Percentiles rank a stretch among this genome's conserved stretches.
phyloP scores from a whole-genome alignment of 768 basidiomycete genomes.

The Boletus fagicola region DNA sequence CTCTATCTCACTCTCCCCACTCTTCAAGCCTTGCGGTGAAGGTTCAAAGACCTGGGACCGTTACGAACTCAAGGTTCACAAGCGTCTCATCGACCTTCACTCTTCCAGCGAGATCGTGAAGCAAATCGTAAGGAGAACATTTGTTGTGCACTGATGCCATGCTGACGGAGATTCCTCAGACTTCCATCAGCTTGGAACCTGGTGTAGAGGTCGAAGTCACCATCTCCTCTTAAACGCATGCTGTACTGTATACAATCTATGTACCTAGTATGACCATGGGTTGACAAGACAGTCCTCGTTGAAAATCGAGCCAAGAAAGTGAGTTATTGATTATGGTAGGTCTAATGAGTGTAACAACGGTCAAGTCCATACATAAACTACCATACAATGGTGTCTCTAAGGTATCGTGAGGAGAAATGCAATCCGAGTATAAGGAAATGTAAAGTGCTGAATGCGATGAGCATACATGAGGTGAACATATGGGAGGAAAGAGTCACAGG shows the following conservation, averaged over 20 bases:
- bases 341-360: slow-evolving; percentile 9
- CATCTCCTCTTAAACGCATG: slow-evolving; percentile 64
- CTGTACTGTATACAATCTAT: slow-evolving; percentile 4
- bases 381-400: slow-evolving; percentile 13
- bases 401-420: slow-evolving; percentile 16
- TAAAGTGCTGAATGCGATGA: slow-evolving; percentile 7
- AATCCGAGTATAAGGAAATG: slow-evolving; percentile 4
- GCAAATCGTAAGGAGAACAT: slow-evolving; percentile 81
- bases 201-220: slow-evolving; percentile 99
- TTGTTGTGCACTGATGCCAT: background rate
- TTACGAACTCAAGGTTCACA: slow-evolving; percentile 99
- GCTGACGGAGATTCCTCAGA: slow-evolving; percentile 47
- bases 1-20: background rate
- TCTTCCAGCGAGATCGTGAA: slow-evolving; percentile 99
- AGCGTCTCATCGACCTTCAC: slow-evolving; percentile 98
- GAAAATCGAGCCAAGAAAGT: background rate
- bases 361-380: slow-evolving; percentile 18
- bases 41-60: slow-evolving; percentile 99
- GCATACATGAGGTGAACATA: slow-evolving; percentile 10
- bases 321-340: slow-evolving; percentile 7
- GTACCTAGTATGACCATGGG: slow-evolving; percentile 3
- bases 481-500: slow-evolving; percentile 36
- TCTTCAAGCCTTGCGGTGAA: slow-evolving; percentile 93
- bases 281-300: background rate
- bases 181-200: slow-evolving; percentile 97